These are phyloP conservation scores for Monosporascus ibericus DNA, from an alignment of 2,329 filamentous ascomycete species.

Conservation along the genomic window DNA sequence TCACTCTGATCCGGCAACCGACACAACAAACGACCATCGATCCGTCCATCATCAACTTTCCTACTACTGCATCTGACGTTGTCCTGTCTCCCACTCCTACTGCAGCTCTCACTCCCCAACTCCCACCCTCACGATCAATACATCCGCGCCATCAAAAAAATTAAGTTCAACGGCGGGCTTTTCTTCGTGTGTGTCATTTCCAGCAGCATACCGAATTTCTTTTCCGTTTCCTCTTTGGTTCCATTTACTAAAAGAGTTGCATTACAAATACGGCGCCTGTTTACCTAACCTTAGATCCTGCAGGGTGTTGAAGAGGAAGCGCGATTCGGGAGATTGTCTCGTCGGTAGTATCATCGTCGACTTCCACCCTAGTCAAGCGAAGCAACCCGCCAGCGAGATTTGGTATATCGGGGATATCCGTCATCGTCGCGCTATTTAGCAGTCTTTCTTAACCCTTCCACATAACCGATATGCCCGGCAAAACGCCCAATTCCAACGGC, in stretches of 20 bases:
- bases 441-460: slow-evolving; percentile 3
- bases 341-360: not conserved
- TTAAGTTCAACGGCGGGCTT: not conserved
- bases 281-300: not conserved
- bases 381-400: not conserved
- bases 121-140: not conserved
- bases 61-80: slow-evolving; percentile 5
- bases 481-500: slow-evolving; percentile 67
- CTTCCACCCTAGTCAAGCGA: not conserved
- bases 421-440: slow-evolving; percentile 5
- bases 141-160: not conserved
- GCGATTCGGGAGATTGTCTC: not conserved
- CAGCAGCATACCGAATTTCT: not conserved
- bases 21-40: slow-evolving; percentile 5
- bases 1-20: not conserved
- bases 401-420: not conserved
- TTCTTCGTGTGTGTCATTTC: not conserved
- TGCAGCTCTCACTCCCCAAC: too few relatives aligned
- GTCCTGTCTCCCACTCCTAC: slow-evolving; percentile 2
- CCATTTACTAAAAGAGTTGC: not conserved
- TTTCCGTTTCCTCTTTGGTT: not conserved
- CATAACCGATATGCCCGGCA: slow-evolving; percentile 56
- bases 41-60: not conserved
- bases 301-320: not conserved
- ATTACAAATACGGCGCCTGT: not conserved